Conservation (phyloP, 2,329 filamentous ascomycete species). For the Stachybotrys echinatus region DNA sequence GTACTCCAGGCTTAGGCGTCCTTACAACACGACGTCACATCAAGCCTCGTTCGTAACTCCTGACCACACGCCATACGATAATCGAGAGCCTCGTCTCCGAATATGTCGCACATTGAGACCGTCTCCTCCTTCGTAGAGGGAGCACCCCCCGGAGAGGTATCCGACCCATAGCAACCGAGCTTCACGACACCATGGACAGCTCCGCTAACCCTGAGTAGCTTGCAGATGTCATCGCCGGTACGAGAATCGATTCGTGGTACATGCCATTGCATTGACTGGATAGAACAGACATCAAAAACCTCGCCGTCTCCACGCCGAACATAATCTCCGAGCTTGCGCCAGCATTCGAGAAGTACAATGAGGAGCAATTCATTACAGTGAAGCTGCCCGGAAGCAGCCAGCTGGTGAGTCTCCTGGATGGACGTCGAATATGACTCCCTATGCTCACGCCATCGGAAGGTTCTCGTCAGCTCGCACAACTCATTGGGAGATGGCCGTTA, state of each 20-base stretch:
- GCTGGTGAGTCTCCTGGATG: slow-evolving; percentile 22
- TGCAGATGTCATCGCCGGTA: slow-evolving; percentile 83
- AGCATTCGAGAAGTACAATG: slow-evolving; percentile 92
- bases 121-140: slow-evolving; percentile 87
- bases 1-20: slow-evolving; percentile 3
- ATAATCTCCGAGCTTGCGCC: slow-evolving; percentile 69
- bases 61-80: slow-evolving; percentile 3
- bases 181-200: slow-evolving; percentile 11
- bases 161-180: slow-evolving; percentile 18
- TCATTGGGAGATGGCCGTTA: slow-evolving; percentile 75
- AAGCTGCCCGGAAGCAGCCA: slow-evolving; percentile 85
- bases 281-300: slow-evolving; percentile 74
- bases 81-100: no score
- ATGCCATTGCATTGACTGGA: slow-evolving; percentile 12
- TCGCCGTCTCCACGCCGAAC: slow-evolving; percentile 65
- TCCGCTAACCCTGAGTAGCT: slow-evolving; percentile 52
- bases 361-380: slow-evolving; percentile 83
- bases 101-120: slow-evolving; percentile 33
- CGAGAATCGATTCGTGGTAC: slow-evolving; percentile 9
- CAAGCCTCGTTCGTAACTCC: slow-evolving; percentile 7
- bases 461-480: slow-evolving; percentile 85
- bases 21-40: neutral
- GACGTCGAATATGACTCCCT: neutral
- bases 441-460: slow-evolving; percentile 33
- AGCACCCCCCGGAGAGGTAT: slow-evolving; percentile 93